Percentiles rank a stretch among this genome's conserved stretches.
These are phyloP conservation scores for Ramicandelaber brevisporus DNA, from an alignment of 192 early-diverging fungal species.

Conservation along the genomic window DNA sequence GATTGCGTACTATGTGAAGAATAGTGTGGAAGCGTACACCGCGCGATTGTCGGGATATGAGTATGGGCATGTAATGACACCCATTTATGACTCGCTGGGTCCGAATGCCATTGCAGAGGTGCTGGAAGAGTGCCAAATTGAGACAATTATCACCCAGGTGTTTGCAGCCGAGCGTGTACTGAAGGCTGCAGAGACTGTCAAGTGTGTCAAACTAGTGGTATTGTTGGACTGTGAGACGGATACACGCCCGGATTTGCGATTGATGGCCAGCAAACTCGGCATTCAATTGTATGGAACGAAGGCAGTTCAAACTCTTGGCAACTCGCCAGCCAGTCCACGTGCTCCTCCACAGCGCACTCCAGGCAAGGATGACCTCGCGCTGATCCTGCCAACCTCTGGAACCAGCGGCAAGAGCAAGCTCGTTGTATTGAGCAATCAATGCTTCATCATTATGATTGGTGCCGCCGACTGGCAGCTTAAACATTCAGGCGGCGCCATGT, in stretches of 20 bases:
- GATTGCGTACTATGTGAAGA: too few relatives aligned
- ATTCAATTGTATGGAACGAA: constrained; percentile 13
- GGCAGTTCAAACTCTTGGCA: constrained; percentile 14
- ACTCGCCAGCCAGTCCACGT: constrained; percentile 17
- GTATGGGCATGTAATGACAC: constrained; percentile 45
- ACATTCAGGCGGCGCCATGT: constrained; percentile 7
- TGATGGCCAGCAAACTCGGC: constrained; percentile 9
- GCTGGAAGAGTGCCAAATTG: constrained; percentile 61
- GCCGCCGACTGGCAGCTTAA: too few relatives aligned
- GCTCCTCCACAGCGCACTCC: constrained; percentile 25
- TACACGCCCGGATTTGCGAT: too few relatives aligned
- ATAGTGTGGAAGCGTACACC: constrained; percentile 16
- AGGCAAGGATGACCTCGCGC: constrained; percentile 20
- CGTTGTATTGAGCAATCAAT: constrained; percentile 59
- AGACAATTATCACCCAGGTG: constrained; percentile 36
- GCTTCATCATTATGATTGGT: too few relatives aligned
- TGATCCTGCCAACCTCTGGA: constrained; percentile 73
- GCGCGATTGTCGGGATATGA: constrained; percentile 22
- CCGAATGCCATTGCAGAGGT: constrained; percentile 59
- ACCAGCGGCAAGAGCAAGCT: constrained; percentile 93
- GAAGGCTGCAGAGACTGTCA: constrained; percentile 14
- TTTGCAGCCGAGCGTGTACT: too few relatives aligned
- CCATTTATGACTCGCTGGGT: constrained; percentile 67
- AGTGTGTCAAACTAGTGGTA: constrained; percentile 18
- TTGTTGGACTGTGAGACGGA: constrained; percentile 20